Evolutionary conservation across 257 asterid genomes (phyloP).

Genomic region (Scutellaria galericulata): DNA sequence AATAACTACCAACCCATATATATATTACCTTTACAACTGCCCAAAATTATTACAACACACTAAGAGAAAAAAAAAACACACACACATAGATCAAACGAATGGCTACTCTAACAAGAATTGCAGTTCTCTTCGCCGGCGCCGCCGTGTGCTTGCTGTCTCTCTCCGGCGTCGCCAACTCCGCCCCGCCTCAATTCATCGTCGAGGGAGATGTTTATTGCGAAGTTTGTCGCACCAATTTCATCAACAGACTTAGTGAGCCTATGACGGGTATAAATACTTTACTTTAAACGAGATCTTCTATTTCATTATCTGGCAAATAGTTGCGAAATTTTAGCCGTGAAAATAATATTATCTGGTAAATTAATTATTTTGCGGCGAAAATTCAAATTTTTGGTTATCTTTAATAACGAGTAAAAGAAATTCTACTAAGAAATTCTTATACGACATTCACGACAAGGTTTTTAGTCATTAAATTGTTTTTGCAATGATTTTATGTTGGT

Average conservation of each 20-base stretch:
- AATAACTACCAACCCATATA: conserved; percentile 33
- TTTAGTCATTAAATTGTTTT: too few relatives aligned
- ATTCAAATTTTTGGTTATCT: too few relatives aligned
- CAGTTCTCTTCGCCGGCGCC: conserved; percentile 41
- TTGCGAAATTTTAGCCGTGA: too few relatives aligned
- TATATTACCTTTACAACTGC: background rate
- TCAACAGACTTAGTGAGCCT: conserved; percentile 58
- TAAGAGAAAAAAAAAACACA: background rate
- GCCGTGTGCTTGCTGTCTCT: conserved; percentile 43
- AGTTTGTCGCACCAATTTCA: conserved; percentile 68
- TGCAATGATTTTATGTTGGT: too few relatives aligned
- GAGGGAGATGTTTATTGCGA: conserved; percentile 76
- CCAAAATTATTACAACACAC: background rate
- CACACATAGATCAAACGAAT: conserved; percentile 26
- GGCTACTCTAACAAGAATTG: conserved; percentile 43
- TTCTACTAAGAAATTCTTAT: too few relatives aligned
- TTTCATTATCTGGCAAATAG: too few relatives aligned
- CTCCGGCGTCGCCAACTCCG: conserved; percentile 26
- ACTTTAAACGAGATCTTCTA: too few relatives aligned
- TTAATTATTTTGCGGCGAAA: too few relatives aligned
- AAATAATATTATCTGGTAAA: too few relatives aligned
- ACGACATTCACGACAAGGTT: too few relatives aligned
- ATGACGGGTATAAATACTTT: conserved; percentile 49
- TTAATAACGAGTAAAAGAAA: too few relatives aligned
- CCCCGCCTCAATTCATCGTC: conserved; percentile 42